Evolutionary conservation across 1,284 basidiomycete species (phyloP), one percentile per base, ranked within the genome.

Genomic region (Spongiforma sp.): DNA sequence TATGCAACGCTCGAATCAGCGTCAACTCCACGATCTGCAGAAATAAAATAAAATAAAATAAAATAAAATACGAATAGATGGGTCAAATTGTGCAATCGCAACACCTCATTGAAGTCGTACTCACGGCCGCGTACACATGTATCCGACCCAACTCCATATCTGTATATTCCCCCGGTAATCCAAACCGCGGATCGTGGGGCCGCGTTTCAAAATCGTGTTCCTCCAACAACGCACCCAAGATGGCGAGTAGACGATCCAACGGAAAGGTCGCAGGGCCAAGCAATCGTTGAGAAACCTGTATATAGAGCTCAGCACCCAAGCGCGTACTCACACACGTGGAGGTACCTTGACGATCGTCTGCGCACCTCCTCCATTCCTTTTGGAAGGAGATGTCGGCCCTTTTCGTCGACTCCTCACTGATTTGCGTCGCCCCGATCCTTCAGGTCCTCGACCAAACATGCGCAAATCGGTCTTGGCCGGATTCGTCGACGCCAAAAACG

Each of bases 401-500:
- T 78, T 81, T 64, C 80, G 80, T 64, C 87, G 80, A 65, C 83
- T 83, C 65, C 85, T 78, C 70, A n/a, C n/a, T n/a, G n/a, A n/a
- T n/a, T n/a, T n/a, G n/a, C 88, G 89, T 67, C 89, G 86, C n/a
- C n/a, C n/a, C n/a, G n/a, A n/a, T 70, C 90, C 90, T 62, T 90
- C 88, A 36, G 86, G 71, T 1, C 89, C 87, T 17, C 90, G 75
- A 8, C 91, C 91, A 76, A 96, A 94, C 83, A 96, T 90, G 34
- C 91, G 82, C 67, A 94, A 62, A 75, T 98, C 96, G 9, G 88
- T 89, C 71, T 89, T 91, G 0, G 89, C 77, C 0, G 95, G 95
- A 75, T 98, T 98, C 63, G 91, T 93, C 54, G 92, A 94, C 3
- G 94, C 94, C 37, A 96, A 79, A 75, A 91, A 98, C 0, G 91